Percentiles rank a stretch among this genome's conserved stretches.
Evolutionary conservation across 176 grass and related monocot genomes (phyloP).

Genomic region (Rhynchospora breviuscula): DNA sequence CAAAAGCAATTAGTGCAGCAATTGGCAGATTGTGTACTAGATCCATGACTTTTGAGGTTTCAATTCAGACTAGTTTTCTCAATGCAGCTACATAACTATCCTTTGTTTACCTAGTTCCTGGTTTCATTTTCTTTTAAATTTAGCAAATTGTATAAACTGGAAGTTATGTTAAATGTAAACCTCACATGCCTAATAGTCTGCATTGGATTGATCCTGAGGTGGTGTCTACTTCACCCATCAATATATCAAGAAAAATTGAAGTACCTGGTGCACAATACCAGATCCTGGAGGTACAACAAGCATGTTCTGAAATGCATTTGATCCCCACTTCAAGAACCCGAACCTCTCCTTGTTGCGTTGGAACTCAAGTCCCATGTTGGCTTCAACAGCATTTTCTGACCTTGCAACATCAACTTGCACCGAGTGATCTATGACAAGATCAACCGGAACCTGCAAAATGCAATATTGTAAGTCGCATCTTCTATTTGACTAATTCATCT

Average conservation of each 20-base stretch:
- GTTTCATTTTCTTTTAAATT: not conserved
- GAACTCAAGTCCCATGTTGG: slow-evolving; percentile 88
- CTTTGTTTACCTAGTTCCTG: slow-evolving; percentile 11
- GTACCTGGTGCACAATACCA: slow-evolving; percentile 97
- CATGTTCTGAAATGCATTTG: slow-evolving; percentile 92
- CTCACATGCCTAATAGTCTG: not conserved
- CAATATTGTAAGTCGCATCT: not conserved
- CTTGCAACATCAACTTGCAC: slow-evolving; percentile 96
- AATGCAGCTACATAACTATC: not conserved
- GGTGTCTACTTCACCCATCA: not conserved
- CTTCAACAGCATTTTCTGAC: slow-evolving; percentile 75
- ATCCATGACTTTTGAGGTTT: not conserved
- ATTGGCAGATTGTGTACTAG: no score
- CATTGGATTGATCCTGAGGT: not conserved
- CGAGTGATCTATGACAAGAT: slow-evolving; percentile 97
- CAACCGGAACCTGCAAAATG: slow-evolving; percentile 73
- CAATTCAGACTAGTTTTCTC: not conserved
- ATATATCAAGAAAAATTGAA: not conserved
- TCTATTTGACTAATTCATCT: slow-evolving; percentile 4
- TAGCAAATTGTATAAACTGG: not conserved
- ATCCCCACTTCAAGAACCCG: slow-evolving; percentile 94
- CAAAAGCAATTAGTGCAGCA: not conserved
- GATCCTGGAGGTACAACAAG: slow-evolving; percentile 98
- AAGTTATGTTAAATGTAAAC: not conserved
- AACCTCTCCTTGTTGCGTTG: slow-evolving; percentile 88